phyloP scores from a whole-genome alignment of 1,139 yeast species.

The Geotrichum siamense region DNA sequence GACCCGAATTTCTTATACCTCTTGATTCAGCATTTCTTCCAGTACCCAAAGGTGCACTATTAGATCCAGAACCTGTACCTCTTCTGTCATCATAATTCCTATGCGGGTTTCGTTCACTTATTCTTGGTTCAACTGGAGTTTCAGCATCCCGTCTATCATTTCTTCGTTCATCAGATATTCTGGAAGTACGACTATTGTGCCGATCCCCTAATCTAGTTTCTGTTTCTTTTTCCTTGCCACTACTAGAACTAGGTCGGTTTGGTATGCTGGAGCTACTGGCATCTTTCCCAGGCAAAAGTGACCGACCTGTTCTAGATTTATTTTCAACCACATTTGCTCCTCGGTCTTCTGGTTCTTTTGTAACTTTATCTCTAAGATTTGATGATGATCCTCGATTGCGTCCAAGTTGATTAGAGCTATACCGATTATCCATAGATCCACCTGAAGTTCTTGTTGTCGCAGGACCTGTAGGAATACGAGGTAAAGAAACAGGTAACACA shows the following conservation, averaged over 20 bases:
- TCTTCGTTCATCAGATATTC: too few relatives aligned
- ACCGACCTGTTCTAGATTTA: constrained; percentile 14
- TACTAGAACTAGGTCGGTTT: not conserved
- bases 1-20: not conserved
- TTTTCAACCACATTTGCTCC: constrained; percentile 17
- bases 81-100: too few relatives aligned
- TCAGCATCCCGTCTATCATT: too few relatives aligned
- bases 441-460: constrained; percentile 5
- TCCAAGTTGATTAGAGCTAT: not conserved
- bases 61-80: constrained; percentile 1
- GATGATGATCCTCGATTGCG: constrained; percentile 3
- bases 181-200: too few relatives aligned
- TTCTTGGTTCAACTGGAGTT: too few relatives aligned
- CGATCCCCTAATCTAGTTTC: constrained; percentile 3
- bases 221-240: not conserved
- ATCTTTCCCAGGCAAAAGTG: constrained; percentile 3
- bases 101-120: too few relatives aligned
- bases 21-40: not conserved
- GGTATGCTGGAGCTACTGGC: not conserved
- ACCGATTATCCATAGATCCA: constrained; percentile 1
- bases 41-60: not conserved
- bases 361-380: not conserved
- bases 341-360: constrained; percentile 6
- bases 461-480: constrained; percentile 23
- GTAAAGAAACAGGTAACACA: constrained; percentile 21